Conservation (phyloP, 768 basidiomycete species). For the Russula earlei region DNA sequence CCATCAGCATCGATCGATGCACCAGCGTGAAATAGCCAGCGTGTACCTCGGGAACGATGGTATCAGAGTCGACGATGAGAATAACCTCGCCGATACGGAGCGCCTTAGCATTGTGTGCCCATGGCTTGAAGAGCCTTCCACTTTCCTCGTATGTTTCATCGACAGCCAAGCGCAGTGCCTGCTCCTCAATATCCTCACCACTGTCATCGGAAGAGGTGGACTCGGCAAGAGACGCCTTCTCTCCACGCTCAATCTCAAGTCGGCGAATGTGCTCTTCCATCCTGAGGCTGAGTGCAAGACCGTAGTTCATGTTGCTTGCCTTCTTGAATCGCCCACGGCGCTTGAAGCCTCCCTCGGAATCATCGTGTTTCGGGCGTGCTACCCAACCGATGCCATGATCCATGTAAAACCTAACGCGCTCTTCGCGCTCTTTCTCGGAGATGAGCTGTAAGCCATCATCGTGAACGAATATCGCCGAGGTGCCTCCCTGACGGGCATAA, state of each 20-base stretch:
- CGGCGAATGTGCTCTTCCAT: conserved; percentile 40
- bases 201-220: conserved; percentile 30
- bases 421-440: conserved; percentile 48
- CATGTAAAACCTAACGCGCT: conserved; percentile 64
- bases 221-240: conserved; percentile 28
- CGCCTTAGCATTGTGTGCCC: conserved; percentile 68
- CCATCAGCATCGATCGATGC: background rate
- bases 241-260: conserved; percentile 36
- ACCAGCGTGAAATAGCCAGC: background rate
- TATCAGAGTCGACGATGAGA: conserved; percentile 75
- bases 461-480: conserved; percentile 69
- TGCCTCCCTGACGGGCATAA: conserved; percentile 86
- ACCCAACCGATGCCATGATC: conserved; percentile 77
- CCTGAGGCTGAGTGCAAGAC: conserved; percentile 54
- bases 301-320: conserved; percentile 89
- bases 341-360: conserved; percentile 54
- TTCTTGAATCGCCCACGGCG: conserved; percentile 91
- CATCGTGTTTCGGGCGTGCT: conserved; percentile 65
- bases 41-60: conserved; percentile 61
- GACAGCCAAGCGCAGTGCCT: conserved; percentile 61
- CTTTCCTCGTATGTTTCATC: conserved; percentile 60
- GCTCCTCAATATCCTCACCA: conserved; percentile 55
- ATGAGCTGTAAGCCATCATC: conserved; percentile 77
- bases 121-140: conserved; percentile 53
- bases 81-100: conserved; percentile 73